These are phyloP conservation scores for Alternaria triticimaculans DNA, from an alignment of 2,329 filamentous ascomycete genomes.

Conservation along the genomic window DNA sequence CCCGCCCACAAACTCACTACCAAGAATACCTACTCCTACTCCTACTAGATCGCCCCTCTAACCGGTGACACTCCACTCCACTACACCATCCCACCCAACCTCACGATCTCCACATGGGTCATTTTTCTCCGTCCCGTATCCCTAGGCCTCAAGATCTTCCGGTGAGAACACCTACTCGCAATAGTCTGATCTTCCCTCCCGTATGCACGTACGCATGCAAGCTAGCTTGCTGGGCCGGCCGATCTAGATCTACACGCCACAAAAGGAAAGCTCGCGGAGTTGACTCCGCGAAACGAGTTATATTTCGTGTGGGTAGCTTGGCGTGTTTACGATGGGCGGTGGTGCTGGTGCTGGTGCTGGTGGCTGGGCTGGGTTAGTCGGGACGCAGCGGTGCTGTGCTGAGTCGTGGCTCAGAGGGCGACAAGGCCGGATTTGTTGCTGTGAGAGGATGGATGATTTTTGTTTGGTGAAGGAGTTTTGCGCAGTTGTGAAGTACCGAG, in stretches of 20 bases:
- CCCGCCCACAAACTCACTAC: neutral
- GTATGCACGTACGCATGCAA: neutral
- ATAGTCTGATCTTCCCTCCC: neutral
- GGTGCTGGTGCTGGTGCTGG: neutral
- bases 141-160: neutral
- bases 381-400: neutral
- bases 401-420: neutral
- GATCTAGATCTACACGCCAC: constrained; percentile 1
- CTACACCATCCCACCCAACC: neutral
- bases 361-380: neutral
- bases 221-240: neutral
- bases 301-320: neutral
- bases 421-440: neutral
- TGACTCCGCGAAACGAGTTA: neutral
- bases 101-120: neutral
- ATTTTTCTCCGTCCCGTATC: neutral
- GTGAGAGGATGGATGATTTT: neutral
- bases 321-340: neutral
- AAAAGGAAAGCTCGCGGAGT: neutral
- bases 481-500: neutral
- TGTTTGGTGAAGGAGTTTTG: neutral
- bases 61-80: neutral
- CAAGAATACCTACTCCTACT: neutral
- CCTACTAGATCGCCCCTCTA: neutral
- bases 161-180: neutral